phyloP scores from a whole-genome alignment of 2,329 filamentous ascomycete species.

The Aspergillus sp. region DNA sequence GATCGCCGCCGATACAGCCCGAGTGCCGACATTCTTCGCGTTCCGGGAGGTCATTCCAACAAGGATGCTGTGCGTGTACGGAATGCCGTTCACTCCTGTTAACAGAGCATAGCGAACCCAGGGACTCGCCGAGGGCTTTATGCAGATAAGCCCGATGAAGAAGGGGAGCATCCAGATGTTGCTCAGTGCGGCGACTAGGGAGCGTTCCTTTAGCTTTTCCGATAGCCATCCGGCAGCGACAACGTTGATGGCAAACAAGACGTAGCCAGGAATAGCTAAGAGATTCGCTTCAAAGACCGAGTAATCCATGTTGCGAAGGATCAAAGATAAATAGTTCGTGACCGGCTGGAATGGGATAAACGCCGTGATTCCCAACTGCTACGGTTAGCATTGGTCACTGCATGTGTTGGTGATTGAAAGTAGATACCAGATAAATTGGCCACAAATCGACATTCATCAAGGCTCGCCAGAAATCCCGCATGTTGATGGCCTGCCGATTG shows the following conservation, averaged over 20 bases:
- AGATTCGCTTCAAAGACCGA: constrained; percentile 38
- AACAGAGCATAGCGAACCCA: constrained; percentile 29
- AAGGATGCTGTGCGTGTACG: constrained; percentile 50
- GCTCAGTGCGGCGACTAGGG: constrained; percentile 46
- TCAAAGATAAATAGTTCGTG: no score
- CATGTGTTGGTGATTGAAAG: constrained; percentile 29
- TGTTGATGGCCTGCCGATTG: constrained; percentile 34
- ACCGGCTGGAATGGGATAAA: background rate
- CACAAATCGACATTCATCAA: constrained; percentile 38
- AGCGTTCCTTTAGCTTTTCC: constrained; percentile 42
- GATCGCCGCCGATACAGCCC: constrained; percentile 49
- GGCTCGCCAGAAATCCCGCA: constrained; percentile 30
- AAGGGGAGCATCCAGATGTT: constrained; percentile 55
- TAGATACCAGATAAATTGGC: constrained; percentile 37
- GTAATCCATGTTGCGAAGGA: constrained; percentile 44
- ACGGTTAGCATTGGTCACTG: background rate
- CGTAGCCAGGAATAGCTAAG: constrained; percentile 34
- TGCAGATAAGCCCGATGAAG: constrained; percentile 41
- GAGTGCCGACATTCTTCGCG: constrained; percentile 50
- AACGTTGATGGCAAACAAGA: constrained; percentile 42
- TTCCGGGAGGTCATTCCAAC: constrained; percentile 47
- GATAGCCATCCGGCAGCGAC: constrained; percentile 25
- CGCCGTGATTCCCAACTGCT: background rate
- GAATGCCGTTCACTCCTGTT: constrained; percentile 42
- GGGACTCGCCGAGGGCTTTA: constrained; percentile 31